Evolutionary conservation across 805 yeast genomes (phyloP), one percentile per base, ranked within the genome.

Genomic region (Teunomyces barrocoloradensis): DNA sequence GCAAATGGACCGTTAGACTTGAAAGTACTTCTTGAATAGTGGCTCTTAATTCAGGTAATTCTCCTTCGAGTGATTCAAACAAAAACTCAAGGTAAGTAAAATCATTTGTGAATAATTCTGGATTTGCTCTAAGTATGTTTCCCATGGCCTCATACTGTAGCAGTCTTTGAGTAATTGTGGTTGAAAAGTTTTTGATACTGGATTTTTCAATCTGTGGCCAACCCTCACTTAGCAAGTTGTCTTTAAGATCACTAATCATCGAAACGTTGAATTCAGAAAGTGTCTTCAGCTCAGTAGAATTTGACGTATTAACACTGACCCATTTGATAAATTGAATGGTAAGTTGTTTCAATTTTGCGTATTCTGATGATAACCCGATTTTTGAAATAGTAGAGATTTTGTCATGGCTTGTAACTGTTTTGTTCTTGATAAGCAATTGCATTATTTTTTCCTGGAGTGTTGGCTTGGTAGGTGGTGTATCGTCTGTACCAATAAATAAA

Each of bases 121-220:
- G 71, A 34, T 77, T 70, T 29, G 76, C 72, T 47, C 76, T 72
- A 43, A 86, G 59, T 6, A 91, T 71, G 17, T 81, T 75, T 1
- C 96, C 94, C 20, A 91, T 63, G 0, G 95, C 84, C 60, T 88
- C 96, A 58, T 89, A 91, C 54, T 87, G 89, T 33, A 75, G 65
- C 56, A 78, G 76, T 54, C 94, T 74, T 53, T 80, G 84, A 4
- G 65, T 54, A 2, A 79, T 38, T 11, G 63, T 56, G 1, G 59
- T 50, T 2, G 72, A 55, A 38, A 65, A 69, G 45, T 70, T 67
- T 12, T 70, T 68, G 10, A 73, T 69, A 2, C 67, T 69, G 1
- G 63, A 49, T 1, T 53, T 27, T 34, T 64, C 73, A 40, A 75
- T 53, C 48, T 62, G 68, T 5, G 87, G 87, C 87, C 86, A 82